Evolutionary conservation across 306 rosid genomes (phyloP).

Genomic region (Spatholobus suberectus): DNA sequence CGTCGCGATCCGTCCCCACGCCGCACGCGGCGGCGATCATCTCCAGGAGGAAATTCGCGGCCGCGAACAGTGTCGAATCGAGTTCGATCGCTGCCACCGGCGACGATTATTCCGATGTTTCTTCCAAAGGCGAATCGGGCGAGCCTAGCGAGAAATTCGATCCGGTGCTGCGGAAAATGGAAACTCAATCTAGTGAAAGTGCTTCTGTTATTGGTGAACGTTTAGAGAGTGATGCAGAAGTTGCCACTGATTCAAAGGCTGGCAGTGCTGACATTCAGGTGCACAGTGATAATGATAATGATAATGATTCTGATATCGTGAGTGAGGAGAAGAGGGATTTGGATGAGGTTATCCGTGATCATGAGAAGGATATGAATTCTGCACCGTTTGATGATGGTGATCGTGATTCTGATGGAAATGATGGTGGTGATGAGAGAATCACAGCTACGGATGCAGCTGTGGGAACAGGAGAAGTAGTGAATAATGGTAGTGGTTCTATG

Average conservation of each 20-base stretch:
- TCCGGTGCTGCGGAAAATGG: constrained; percentile 39
- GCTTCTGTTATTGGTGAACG: not conserved
- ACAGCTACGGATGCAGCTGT: constrained; percentile 36
- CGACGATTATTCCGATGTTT: constrained; percentile 48
- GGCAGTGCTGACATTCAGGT: constrained; percentile 34
- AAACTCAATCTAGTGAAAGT: constrained; percentile 38
- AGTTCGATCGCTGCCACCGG: constrained; percentile 37
- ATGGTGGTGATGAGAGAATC: constrained; percentile 38
- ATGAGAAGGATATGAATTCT: constrained; percentile 35
- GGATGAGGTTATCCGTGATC: constrained; percentile 41
- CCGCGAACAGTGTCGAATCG: constrained; percentile 40
- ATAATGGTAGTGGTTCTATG: constrained; percentile 23
- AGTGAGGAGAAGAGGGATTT: constrained; percentile 48
- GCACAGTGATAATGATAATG: constrained; percentile 8
- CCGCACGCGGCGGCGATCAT: constrained; percentile 93
- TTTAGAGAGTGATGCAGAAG: constrained; percentile 41
- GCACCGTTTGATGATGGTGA: constrained; percentile 31
- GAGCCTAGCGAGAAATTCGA: constrained; percentile 42
- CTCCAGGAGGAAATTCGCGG: constrained; percentile 54
- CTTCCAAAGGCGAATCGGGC: constrained; percentile 50
- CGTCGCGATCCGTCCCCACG: constrained; percentile 79
- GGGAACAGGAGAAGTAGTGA: constrained; percentile 46
- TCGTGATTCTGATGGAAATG: constrained; percentile 35
- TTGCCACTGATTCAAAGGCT: constrained; percentile 33
- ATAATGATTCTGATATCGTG: constrained; percentile 27